These are phyloP conservation scores for Quercus cerris DNA, from an alignment of 306 rosid genomes.

Conservation along the genomic window DNA sequence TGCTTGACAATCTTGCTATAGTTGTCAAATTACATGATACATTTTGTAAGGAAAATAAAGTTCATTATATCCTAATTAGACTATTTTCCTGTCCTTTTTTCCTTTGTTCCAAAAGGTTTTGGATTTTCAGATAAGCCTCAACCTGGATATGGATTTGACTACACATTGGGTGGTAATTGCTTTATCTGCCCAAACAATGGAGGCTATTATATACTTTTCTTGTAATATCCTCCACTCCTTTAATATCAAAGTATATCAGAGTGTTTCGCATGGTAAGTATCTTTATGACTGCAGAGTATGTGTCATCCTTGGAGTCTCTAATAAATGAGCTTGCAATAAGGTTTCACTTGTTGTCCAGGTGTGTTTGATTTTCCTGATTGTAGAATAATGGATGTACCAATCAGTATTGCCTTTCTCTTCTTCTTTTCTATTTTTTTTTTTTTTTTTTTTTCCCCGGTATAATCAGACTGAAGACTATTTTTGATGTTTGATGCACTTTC, in stretches of 20 bases:
- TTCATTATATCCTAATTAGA: not conserved
- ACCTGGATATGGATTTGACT: conserved; percentile 88
- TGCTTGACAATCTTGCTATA: not conserved
- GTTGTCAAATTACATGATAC: not conserved
- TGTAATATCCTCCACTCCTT: no score
- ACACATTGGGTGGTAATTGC: conserved; percentile 69
- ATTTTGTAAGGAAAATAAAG: not conserved
- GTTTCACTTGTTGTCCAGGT: conserved; percentile 85
- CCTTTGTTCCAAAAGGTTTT: conserved; percentile 50
- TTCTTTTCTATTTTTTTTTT: not conserved
- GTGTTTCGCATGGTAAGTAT: not conserved
- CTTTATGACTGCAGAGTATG: conserved; percentile 50
- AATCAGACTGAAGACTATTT: conserved; percentile 6
- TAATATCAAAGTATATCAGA: no score
- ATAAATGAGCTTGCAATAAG: conserved; percentile 53
- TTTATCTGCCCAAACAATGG: not conserved
- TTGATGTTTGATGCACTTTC: conserved; percentile 21
- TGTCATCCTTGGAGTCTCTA: conserved; percentile 62
- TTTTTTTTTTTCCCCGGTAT: not conserved
- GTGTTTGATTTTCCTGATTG: not conserved
- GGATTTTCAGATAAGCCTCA: conserved; percentile 95
- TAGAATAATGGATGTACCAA: conserved; percentile 8
- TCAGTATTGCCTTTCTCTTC: not conserved
- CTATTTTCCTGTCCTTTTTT: conserved; percentile 12
- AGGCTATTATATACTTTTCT: not conserved